phyloP scores from a whole-genome alignment of 2,329 filamentous ascomycete genomes.

The Aspergillus sclerotialis region DNA sequence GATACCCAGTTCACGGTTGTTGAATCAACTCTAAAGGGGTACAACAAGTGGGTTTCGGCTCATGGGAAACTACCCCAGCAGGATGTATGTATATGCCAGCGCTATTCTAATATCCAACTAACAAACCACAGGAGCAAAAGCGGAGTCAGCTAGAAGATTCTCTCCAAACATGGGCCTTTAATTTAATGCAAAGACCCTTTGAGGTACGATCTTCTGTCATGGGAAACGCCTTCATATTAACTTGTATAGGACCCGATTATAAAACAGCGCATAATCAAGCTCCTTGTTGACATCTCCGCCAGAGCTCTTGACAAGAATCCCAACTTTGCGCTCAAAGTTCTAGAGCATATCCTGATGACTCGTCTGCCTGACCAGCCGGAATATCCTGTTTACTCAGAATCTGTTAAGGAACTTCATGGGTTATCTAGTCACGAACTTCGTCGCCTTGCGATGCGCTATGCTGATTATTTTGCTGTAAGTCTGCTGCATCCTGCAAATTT shows the following conservation, averaged over 20 bases:
- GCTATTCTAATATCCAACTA: not conserved
- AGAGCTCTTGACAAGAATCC: conserved; percentile 70
- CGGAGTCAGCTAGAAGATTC: conserved; percentile 30
- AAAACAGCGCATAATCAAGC: conserved; percentile 70
- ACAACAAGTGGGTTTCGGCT: conserved; percentile 65
- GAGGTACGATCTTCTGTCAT: conserved; percentile 19
- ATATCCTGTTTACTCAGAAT: conserved; percentile 70
- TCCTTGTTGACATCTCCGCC: conserved; percentile 78
- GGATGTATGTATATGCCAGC: conserved; percentile 26
- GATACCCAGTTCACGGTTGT: conserved; percentile 88
- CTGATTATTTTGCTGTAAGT: conserved; percentile 73
- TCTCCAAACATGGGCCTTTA: conserved; percentile 36
- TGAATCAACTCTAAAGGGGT: conserved; percentile 82
- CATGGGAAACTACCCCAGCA: conserved; percentile 47
- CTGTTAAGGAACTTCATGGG: conserved; percentile 79
- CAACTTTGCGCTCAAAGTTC: conserved; percentile 76
- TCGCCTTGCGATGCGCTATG: conserved; percentile 80
- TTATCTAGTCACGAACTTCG: conserved; percentile 84
- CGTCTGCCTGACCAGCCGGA: conserved; percentile 67
- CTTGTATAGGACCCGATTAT: conserved; percentile 66
- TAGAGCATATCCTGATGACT: conserved; percentile 85
- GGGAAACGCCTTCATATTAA: conserved; percentile 7
- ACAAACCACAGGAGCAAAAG: conserved; percentile 25
- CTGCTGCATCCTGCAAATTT: not conserved
- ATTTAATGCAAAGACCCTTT: conserved; percentile 34